Evolutionary conservation across 306 rosid genomes (phyloP).

Genomic region (Prunus mongolica): DNA sequence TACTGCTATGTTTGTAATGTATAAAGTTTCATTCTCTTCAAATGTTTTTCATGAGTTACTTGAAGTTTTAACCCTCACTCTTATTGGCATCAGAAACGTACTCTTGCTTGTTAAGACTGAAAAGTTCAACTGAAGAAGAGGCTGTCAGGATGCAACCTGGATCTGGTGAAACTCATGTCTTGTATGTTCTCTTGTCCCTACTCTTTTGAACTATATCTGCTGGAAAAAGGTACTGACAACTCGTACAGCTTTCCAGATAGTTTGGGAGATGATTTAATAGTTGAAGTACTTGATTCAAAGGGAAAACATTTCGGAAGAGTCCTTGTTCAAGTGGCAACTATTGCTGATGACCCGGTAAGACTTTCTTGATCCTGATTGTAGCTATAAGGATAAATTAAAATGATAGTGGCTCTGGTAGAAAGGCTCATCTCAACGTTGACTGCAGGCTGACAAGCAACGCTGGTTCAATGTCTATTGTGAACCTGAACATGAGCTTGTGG

Average conservation of each 20-base stretch:
- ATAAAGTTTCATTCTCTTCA: neutral
- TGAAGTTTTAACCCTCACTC: constrained; percentile 2
- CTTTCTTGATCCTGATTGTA: constrained; percentile 10
- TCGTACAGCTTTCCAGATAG: constrained; percentile 94
- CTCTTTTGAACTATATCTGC: constrained; percentile 7
- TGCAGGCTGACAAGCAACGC: constrained; percentile 91
- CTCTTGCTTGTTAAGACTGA: constrained; percentile 76
- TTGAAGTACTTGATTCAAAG: constrained; percentile 95
- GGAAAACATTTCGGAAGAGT: constrained; percentile 78
- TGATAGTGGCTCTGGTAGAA: constrained; percentile 12
- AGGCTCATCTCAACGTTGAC: constrained; percentile 33
- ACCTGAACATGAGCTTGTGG: constrained; percentile 81
- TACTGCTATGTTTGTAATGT: neutral
- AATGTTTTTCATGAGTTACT: constrained; percentile 3
- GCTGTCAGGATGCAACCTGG: constrained; percentile 86
- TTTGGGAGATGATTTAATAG: constrained; percentile 81
- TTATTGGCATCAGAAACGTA: constrained; percentile 62
- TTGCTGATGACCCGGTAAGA: constrained; percentile 84
- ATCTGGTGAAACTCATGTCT: constrained; percentile 83
- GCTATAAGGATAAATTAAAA: constrained; percentile 6
- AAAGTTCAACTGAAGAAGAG: constrained; percentile 82
- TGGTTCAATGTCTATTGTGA: constrained; percentile 88
- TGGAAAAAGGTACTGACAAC: constrained; percentile 43
- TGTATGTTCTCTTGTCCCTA: constrained; percentile 49
- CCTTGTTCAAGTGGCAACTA: constrained; percentile 74